Evolutionary conservation across 2,329 filamentous ascomycete species (phyloP).

Genomic region (Karstenula rhodostoma): DNA sequence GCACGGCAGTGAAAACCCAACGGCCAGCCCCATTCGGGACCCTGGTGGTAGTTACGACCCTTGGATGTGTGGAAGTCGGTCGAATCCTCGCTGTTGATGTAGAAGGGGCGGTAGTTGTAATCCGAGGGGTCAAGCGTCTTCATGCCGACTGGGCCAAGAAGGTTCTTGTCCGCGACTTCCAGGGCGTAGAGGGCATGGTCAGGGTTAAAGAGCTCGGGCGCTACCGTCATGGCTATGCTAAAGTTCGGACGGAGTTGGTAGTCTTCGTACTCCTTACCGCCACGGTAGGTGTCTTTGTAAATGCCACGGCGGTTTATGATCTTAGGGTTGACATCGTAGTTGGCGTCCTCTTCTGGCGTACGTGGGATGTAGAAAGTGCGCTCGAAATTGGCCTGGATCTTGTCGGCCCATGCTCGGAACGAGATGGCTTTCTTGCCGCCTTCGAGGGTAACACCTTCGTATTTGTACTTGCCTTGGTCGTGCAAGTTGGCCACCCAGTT

Average conservation of each 20-base stretch:
- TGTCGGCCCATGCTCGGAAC: conserved; percentile 79
- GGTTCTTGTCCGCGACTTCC: conserved; percentile 77
- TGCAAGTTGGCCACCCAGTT: conserved; percentile 78
- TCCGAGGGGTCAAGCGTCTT: conserved; percentile 92
- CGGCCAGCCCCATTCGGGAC: conserved; percentile 98
- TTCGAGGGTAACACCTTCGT: conserved; percentile 74
- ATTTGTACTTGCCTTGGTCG: conserved; percentile 73
- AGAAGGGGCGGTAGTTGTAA: conserved; percentile 92
- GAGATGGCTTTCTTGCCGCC: conserved; percentile 68
- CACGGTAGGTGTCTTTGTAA: conserved; percentile 96
- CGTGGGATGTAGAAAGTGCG: conserved; percentile 87
- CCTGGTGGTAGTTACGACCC: conserved; percentile 97
- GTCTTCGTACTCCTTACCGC: conserved; percentile 95
- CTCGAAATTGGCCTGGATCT: conserved; percentile 88
- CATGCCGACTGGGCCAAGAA: conserved; percentile 92
- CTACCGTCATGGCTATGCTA: conserved; percentile 92
- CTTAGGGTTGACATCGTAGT: conserved; percentile 80
- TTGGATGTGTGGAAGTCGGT: conserved; percentile 91
- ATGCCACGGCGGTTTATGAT: conserved; percentile 92
- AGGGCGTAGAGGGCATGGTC: conserved; percentile 81
- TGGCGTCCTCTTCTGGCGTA: conserved; percentile 71
- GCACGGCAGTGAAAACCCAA: conserved; percentile 95
- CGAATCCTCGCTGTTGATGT: conserved; percentile 93
- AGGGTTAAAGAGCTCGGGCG: conserved; percentile 84
- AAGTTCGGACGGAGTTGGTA: conserved; percentile 97